Percentiles rank a stretch among this genome's conserved stretches.
Conservation (phyloP, 305 asterid genomes). For the Solanum chacoense region DNA sequence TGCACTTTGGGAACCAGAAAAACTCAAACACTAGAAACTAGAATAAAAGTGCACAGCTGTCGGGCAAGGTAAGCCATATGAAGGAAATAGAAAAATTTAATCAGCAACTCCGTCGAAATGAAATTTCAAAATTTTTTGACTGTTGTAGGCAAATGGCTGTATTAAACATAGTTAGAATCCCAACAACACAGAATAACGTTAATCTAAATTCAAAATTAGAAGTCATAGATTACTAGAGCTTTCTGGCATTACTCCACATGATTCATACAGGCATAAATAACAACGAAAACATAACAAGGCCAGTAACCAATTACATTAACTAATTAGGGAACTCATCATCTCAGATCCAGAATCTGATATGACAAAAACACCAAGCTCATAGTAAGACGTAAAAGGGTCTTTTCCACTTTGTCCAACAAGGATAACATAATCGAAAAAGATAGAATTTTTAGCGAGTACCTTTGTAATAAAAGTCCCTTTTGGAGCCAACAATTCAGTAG, state of each 20-base stretch:
- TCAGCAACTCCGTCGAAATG: background rate
- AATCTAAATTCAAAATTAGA: background rate
- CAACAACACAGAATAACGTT: background rate
- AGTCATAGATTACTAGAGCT: background rate
- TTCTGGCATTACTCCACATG: background rate
- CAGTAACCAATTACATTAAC: background rate
- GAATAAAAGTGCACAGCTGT: background rate
- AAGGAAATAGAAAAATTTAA: background rate
- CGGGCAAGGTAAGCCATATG: background rate
- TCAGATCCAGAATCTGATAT: background rate
- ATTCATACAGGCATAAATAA: background rate
- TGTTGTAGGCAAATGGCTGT: background rate
- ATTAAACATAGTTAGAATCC: background rate
- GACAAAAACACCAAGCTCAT: background rate
- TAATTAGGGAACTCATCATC: background rate
- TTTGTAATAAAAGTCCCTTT: constrained; percentile 89
- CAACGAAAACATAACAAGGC: background rate
- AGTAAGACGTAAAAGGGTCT: background rate
- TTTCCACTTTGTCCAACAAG: background rate
- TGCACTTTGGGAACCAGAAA: background rate
- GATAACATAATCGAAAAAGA: background rate
- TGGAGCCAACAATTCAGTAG: constrained; percentile 73
- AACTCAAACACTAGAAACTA: background rate
- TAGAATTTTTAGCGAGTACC: constrained; percentile 11
- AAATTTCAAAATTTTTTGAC: background rate